phyloP scores from a whole-genome alignment of 1,284 basidiomycete genomes.

The Malassezia obtusa region DNA sequence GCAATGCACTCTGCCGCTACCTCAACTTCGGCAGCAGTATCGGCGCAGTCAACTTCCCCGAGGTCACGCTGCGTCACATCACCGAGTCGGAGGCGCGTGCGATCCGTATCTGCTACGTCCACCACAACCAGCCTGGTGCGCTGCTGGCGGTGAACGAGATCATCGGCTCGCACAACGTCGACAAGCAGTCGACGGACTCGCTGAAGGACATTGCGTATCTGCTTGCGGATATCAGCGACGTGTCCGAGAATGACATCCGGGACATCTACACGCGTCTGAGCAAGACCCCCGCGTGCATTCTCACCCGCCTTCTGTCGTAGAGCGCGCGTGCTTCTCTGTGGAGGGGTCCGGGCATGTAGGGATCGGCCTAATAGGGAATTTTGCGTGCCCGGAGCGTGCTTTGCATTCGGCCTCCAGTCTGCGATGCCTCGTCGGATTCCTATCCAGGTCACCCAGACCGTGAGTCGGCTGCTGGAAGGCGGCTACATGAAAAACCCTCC shows the following conservation, averaged over 20 bases:
- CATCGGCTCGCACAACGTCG: slow-evolving; percentile 88
- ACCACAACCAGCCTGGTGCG: slow-evolving; percentile 95
- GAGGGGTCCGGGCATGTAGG: background rate
- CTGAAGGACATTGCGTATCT: slow-evolving; percentile 90
- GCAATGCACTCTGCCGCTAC: slow-evolving; percentile 73
- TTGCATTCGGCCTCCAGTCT: background rate
- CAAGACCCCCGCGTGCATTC: slow-evolving; percentile 54
- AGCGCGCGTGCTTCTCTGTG: background rate
- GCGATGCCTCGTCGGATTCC: slow-evolving; percentile 75
- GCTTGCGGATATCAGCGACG: slow-evolving; percentile 88
- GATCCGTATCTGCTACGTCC: slow-evolving; percentile 88
- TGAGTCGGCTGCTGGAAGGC: slow-evolving; percentile 69
- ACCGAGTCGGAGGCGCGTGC: slow-evolving; percentile 63
- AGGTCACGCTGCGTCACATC: slow-evolving; percentile 89
- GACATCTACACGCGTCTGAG: slow-evolving; percentile 73
- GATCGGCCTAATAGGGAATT: background rate
- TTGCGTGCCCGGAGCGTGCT: too few relatives aligned
- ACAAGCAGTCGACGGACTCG: slow-evolving; percentile 96
- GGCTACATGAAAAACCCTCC: slow-evolving; percentile 63
- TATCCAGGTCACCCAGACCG: slow-evolving; percentile 76
- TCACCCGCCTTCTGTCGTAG: slow-evolving; percentile 20
- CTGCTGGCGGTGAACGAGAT: slow-evolving; percentile 86
- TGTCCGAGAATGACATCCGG: slow-evolving; percentile 70
- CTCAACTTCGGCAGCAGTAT: slow-evolving; percentile 78
- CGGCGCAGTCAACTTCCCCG: slow-evolving; percentile 96